A percentile compares a stretch with the other conserved stretches of the same genome.
phyloP scores from a whole-genome alignment of 352 stramenopile species.

The Stephanocyclus meneghinianus region DNA sequence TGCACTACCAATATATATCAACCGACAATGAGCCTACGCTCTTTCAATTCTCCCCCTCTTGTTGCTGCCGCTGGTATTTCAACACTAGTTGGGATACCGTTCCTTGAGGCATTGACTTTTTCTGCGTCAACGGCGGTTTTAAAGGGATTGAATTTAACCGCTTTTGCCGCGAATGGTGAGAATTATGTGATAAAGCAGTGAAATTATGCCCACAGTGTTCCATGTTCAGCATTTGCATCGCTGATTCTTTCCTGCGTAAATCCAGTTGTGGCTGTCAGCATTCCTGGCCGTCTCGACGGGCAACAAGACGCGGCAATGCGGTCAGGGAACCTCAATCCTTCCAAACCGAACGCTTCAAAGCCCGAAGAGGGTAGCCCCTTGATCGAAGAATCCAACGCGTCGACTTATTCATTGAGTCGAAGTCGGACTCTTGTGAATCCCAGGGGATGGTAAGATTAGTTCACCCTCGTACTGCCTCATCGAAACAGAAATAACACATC shows the following conservation, averaged over 20 bases:
- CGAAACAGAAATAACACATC: too few species aligned
- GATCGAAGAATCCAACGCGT: constrained; percentile 7
- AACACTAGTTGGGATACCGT: constrained; percentile 39
- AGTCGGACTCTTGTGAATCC: constrained; percentile 59
- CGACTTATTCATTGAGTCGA: constrained; percentile 17
- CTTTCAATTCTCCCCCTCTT: constrained; percentile 55
- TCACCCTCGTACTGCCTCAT: too few species aligned
- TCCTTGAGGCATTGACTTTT: constrained; percentile 40
- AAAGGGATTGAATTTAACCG: constrained; percentile 37
- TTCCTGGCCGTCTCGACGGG: constrained; percentile 64
- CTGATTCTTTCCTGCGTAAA: background rate
- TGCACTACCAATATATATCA: background rate
- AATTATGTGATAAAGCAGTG: background rate
- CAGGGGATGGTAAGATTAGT: constrained; percentile 41
- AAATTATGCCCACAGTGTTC: background rate
- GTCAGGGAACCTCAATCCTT: constrained; percentile 37
- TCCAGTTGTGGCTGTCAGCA: constrained; percentile 45
- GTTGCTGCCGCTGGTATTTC: constrained; percentile 44
- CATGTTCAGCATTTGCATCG: background rate
- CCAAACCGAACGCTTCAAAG: constrained; percentile 18
- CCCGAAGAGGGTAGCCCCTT: constrained; percentile 22
- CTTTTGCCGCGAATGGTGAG: constrained; percentile 46
- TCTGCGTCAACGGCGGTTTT: constrained; percentile 34
- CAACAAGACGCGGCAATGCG: constrained; percentile 52
- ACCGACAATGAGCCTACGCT: constrained; percentile 7